Evolutionary conservation across 345 rosid species (phyloP).

Genomic region (Iberis pinnata): DNA sequence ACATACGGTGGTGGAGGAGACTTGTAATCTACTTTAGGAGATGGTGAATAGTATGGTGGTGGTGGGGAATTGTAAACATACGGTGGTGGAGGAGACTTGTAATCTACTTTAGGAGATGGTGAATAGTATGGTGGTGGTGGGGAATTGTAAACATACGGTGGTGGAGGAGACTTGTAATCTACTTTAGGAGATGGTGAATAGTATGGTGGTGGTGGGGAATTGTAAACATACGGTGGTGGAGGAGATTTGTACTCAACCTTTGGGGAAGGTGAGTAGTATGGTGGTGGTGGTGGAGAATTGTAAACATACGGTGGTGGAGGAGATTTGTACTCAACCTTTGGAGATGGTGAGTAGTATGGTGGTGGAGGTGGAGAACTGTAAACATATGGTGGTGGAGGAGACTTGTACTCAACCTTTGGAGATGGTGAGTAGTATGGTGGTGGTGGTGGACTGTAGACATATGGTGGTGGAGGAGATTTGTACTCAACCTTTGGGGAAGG

Average conservation of each 20-base stretch:
- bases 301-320: conserved; percentile 13
- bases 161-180: background rate
- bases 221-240: conserved; percentile 7
- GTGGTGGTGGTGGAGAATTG: conserved; percentile 16
- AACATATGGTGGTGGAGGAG: conserved; percentile 17
- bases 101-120: background rate
- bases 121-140: conserved; percentile 15
- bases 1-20: conserved; percentile 13
- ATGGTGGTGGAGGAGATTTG: conserved; percentile 16
- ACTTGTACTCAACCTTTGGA: background rate
- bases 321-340: background rate
- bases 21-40: background rate
- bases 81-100: conserved; percentile 15
- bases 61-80: conserved; percentile 17
- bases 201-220: conserved; percentile 9
- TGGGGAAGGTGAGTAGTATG: background rate
- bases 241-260: background rate
- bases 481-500: background rate
- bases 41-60: conserved; percentile 13
- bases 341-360: conserved; percentile 9
- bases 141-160: conserved; percentile 13
- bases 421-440: conserved; percentile 18
- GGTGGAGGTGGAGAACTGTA: conserved; percentile 15
- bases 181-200: conserved; percentile 5
- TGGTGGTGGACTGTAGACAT: conserved; percentile 10